Conservation (phyloP, 139 green algal genomes). For the Nannochloris sp. region DNA sequence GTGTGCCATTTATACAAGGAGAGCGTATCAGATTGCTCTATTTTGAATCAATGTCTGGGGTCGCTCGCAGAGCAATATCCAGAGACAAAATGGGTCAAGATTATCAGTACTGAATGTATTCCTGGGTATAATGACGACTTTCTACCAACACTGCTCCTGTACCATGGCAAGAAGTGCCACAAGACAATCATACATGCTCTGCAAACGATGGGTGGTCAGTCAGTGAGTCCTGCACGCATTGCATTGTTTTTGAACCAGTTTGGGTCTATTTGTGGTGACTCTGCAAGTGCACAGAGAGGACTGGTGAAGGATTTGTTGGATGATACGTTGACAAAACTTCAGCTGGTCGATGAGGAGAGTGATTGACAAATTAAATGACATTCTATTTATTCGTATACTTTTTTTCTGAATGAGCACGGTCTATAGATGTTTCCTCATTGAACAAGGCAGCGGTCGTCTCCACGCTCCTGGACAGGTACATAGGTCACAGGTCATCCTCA, state of each 20-base stretch:
- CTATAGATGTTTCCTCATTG: too few species aligned
- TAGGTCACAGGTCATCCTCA: too few species aligned
- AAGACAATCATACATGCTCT: conserved; percentile 54
- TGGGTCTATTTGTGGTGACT: conserved; percentile 38
- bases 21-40: conserved; percentile 29
- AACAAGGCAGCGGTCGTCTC: too few species aligned
- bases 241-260: conserved; percentile 39
- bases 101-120: conserved; percentile 41
- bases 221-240: conserved; percentile 58
- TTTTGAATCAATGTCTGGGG: conserved; percentile 55
- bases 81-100: conserved; percentile 81
- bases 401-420: too few species aligned
- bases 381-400: too few species aligned
- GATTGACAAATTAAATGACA: too few species aligned
- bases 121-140: conserved; percentile 78
- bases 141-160: conserved; percentile 85
- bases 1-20: conserved; percentile 80
- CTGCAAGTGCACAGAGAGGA: conserved; percentile 18
- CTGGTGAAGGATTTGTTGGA: conserved; percentile 3
- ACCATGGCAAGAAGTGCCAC: conserved; percentile 57
- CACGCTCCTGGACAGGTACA: too few species aligned
- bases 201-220: conserved; percentile 50
- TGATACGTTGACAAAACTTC: not conserved
- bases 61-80: conserved; percentile 68
- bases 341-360: not conserved